phyloP scores from a whole-genome alignment of 1,139 yeast species.

The Lodderomyces parapsilosis region DNA sequence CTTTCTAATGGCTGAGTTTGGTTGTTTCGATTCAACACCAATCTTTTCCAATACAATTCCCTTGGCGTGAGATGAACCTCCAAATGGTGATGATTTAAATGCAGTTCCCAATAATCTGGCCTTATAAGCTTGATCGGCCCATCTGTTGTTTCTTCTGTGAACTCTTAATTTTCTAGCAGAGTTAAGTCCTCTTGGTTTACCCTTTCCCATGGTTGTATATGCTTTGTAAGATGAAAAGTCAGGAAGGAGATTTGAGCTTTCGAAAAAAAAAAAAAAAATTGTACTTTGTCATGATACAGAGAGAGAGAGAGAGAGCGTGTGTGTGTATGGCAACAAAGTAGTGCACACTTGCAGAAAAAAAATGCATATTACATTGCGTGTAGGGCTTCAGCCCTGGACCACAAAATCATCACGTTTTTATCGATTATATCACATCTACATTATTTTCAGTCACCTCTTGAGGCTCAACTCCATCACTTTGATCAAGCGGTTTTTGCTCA shows the following conservation, averaged over 20 bases:
- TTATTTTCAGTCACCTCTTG: no score
- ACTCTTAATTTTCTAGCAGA: constrained; percentile 99
- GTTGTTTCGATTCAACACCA: constrained; percentile 99
- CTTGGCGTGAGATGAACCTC: constrained; percentile 99
- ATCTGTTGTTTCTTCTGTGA: constrained; percentile 99
- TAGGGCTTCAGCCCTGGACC: background rate
- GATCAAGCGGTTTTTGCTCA: no score
- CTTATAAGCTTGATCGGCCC: constrained; percentile 99
- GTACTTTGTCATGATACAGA: background rate
- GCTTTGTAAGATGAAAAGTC: background rate
- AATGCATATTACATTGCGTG: background rate
- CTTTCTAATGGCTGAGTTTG: constrained; percentile 99
- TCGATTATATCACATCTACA: no score
- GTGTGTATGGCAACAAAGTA: background rate
- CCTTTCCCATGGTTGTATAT: constrained; percentile 63
- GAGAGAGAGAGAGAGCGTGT: background rate
- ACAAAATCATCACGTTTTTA: background rate
- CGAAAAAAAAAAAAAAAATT: background rate
- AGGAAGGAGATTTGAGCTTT: constrained; percentile 4
- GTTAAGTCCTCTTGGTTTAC: constrained; percentile 98
- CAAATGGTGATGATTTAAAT: constrained; percentile 99
- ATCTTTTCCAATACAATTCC: constrained; percentile 99
- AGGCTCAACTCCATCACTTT: no score
- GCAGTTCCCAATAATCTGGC: constrained; percentile 99
- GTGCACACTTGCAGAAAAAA: background rate